Conservation (phyloP, 225 moss, liverwort and hornwort species). For the Rhytidiadelphus loreus region DNA sequence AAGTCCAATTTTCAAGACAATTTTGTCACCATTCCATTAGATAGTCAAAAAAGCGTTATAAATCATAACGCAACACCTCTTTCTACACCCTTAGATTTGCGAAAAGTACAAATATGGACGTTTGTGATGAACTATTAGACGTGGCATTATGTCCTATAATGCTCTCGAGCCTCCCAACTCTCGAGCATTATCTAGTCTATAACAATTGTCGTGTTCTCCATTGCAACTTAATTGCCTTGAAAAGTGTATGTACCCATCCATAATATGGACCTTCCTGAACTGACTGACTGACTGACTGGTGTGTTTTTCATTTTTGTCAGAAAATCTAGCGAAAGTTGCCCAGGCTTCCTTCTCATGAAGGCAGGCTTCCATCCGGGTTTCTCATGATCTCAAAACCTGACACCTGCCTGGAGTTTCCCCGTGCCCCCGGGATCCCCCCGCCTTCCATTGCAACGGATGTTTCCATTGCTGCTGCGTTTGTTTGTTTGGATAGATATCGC, state of each 20-base stretch:
- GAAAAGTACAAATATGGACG: no score
- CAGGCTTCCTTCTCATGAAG: background rate
- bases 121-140: no score
- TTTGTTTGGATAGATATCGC: background rate
- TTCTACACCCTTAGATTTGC: no score
- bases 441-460: background rate
- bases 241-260: background rate
- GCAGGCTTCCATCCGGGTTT: no score
- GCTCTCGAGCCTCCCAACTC: no score
- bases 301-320: background rate
- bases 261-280: background rate
- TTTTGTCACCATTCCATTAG: no score
- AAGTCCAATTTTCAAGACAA: no score
- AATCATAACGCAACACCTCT: no score
- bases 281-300: background rate
- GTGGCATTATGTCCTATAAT: no score
- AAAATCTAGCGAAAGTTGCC: background rate
- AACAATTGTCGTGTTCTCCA: background rate
- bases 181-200: no score
- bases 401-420: background rate
- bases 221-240: background rate
- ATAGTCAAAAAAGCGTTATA: no score
- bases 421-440: background rate
- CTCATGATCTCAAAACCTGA: background rate
- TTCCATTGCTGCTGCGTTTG: no score